Evolutionary conservation across 352 stramenopile species (phyloP), one percentile per base, ranked within the genome.

Genomic region (Nannochloropsis limnetica): DNA sequence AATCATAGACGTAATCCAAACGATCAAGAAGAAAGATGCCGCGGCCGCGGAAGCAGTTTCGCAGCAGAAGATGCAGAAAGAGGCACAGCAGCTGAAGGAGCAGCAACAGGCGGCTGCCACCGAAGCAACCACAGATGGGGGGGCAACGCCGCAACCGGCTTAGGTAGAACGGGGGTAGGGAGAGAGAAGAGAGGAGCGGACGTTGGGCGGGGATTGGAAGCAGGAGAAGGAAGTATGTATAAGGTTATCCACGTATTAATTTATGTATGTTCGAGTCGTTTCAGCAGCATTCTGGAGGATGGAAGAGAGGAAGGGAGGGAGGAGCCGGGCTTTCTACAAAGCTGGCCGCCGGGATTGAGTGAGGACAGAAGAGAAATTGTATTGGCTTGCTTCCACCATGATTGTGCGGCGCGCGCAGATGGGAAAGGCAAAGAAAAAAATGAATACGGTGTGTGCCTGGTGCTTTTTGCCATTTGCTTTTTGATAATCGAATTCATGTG

Each of bases 1-100:
- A 29, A 74, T 74, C 3, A 74, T 74, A 23, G 61, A 20, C n/a
- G 61, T 74, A 14, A 74, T 74, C 22, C 61, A 74, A 29, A 31
- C 61, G 25, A 74, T 74, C 61, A 74, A 74, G 25, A 74, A 74
- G 11, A 25, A 74, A 20, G 61, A 22, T 29, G 61, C 61, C 0
- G 20, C 22, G 22, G 61, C 61, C 3, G n/a, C 61, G 61, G 9
- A 74, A 22, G 25, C n/a, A 20, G 9, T 74, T 1, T 74, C 61
- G 1, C 61, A 74, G 25, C 61, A 74, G 61, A 8, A 74, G 11
- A 25, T 11, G n/a, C 61, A 9, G 25, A 25, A 74, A 74, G n/a
- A 74, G 15, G n/a, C 15, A 22, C 61, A 28, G 25, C 61, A 74
- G 25, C 25, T 74, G 61, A 31, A 31, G 25, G n/a, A 74, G 61